Conservation (phyloP, 2,329 filamentous ascomycete species). For the Zopfia rhizophila region DNA sequence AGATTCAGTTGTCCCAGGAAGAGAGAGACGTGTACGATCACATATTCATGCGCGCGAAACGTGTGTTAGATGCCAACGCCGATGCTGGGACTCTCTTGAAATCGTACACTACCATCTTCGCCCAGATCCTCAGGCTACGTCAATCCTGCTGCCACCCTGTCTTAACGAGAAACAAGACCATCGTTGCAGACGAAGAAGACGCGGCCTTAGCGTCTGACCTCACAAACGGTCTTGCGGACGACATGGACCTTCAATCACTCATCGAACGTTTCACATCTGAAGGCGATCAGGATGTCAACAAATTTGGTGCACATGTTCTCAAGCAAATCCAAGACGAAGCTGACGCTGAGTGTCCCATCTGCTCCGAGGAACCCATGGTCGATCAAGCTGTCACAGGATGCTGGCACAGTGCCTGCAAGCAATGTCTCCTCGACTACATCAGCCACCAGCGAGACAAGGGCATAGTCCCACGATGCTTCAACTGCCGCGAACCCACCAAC, state of each 20-base stretch:
- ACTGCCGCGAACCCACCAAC: constrained; percentile 85
- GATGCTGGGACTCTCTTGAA: constrained; percentile 94
- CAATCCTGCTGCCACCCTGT: constrained; percentile 95
- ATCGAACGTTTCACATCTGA: constrained; percentile 83
- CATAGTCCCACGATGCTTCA: constrained; percentile 84
- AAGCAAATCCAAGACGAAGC: constrained; percentile 92
- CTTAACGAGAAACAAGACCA: constrained; percentile 83
- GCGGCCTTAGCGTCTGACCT: constrained; percentile 81
- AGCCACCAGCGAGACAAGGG: constrained; percentile 83
- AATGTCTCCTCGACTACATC: constrained; percentile 90
- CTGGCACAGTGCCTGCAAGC: constrained; percentile 97
- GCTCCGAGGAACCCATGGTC: constrained; percentile 93
- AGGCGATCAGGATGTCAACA: constrained; percentile 69
- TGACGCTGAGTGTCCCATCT: constrained; percentile 91
- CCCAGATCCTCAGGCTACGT: constrained; percentile 90
- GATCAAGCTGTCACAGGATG: constrained; percentile 95
- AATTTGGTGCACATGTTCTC: constrained; percentile 86
- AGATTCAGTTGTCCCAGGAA: constrained; percentile 83
- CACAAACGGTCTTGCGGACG: constrained; percentile 84
- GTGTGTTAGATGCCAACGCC: constrained; percentile 84
- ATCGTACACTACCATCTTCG: constrained; percentile 96
- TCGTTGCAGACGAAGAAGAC: constrained; percentile 89
- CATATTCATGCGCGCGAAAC: constrained; percentile 84
- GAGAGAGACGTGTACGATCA: constrained; percentile 94
- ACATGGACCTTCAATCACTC: constrained; percentile 92